Conservation (phyloP, 345 rosid species). For the Camelina sativa region DNA sequence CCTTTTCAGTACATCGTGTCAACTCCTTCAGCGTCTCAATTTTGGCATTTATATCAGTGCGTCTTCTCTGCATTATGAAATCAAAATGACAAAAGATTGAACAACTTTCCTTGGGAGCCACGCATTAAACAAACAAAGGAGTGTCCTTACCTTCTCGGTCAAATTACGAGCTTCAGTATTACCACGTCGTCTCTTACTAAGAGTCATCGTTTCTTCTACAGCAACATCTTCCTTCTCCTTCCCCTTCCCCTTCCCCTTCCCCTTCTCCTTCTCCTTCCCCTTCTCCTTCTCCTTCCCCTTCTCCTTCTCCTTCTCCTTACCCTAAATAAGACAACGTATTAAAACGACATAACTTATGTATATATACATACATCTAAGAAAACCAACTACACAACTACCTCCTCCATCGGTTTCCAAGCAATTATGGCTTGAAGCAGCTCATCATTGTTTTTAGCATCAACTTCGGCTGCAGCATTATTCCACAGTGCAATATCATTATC, state of each 20-base stretch:
- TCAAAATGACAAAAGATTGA: not conserved
- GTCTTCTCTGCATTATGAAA: conserved; percentile 28
- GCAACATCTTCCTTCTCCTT: not conserved
- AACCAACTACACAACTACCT: conserved; percentile 2
- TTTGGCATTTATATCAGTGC: conserved; percentile 6
- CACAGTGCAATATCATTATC: not conserved
- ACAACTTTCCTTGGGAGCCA: not conserved
- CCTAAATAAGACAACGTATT: not conserved
- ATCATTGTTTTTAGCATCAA: not conserved
- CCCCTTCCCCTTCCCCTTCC: not conserved
- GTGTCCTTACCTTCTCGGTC: conserved; percentile 8
- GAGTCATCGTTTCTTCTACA: not conserved
- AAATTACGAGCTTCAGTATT: not conserved
- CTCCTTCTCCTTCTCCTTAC: not conserved
- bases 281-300: not conserved
- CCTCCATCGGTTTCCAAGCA: not conserved
- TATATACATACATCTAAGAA: conserved; percentile 3
- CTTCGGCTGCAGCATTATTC: not conserved
- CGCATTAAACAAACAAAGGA: not conserved
- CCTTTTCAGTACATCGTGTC: conserved; percentile 14
- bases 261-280: not conserved
- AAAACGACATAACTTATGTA: not conserved
- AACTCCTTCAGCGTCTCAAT: conserved; percentile 9
- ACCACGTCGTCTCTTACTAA: conserved; percentile 32
- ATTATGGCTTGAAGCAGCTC: not conserved